Base-by-base conservation (phyloP, 2,329 filamentous ascomycete species). In the Talaromyces sp. region DNA sequence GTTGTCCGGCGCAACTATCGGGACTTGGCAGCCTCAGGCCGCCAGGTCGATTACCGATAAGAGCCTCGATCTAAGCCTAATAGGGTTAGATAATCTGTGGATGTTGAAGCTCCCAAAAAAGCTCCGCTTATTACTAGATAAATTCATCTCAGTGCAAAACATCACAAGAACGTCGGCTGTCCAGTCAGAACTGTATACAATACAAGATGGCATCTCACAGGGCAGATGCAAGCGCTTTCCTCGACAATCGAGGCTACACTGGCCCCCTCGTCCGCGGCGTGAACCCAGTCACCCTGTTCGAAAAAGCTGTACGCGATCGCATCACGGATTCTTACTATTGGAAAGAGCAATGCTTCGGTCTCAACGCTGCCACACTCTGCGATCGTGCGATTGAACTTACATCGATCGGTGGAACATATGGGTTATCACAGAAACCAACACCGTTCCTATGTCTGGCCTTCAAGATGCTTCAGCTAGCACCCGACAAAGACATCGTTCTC, bases 301-400 rank as follows among this genome's bases (percentile, higher is more conserved):
- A 98, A 79, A 97, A 96, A 78, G 91, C 93, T 47, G 92, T 97
- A 70, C 91, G 91, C 75, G 95, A 99, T 80, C 93, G 95, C 75
- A 97, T 99, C 78, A 88, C 93, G 71, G 93, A 97, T 75, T 92
- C 89, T 62, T 96, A 97, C 81, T 99, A 97, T 82, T 99, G 93
- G 91, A 97, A 97, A 79, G 95, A 98, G 80, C 93, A 97, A 81
- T 97, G 95, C 77, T 99, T 98, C 79, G 95, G 91, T 49, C 85
- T 99, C 69, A 99, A 98, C 81, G 86, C 86, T 3, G 88, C 88
- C 1, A 89, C 87, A 0, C 78, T 99, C 5, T 90, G 97, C 72
- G 92, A 97, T 80, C 91, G 95, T 69, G 93, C 96, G 0, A 91
- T 92, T 29, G 90, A 94, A 71, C 86, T 99, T 56, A 85, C 82